Evolutionary conservation across 495 filamentous ascomycete genomes (phyloP).

Genomic region (Trichoderma parareesei): DNA sequence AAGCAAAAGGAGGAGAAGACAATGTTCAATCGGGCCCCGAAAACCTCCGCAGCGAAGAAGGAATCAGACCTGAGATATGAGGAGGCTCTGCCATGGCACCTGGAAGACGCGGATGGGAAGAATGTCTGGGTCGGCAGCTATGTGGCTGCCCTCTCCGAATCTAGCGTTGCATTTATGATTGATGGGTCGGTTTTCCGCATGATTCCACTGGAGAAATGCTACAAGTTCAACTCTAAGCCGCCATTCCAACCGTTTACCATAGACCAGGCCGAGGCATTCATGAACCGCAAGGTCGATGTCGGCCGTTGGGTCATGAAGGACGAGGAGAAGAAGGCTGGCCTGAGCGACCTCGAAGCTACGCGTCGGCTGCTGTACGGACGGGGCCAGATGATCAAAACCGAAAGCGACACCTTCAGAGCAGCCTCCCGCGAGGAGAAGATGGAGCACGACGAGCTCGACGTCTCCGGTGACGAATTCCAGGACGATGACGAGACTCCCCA

Average conservation of each 20-base stretch:
- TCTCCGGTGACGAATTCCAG: conserved; percentile 42
- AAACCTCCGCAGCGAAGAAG: conserved; percentile 67
- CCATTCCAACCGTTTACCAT: conserved; percentile 72
- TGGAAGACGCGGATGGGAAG: conserved; percentile 92
- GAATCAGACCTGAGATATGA: conserved; percentile 79
- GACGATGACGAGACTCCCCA: conserved; percentile 81
- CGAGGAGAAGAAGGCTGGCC: conserved; percentile 41
- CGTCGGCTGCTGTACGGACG: conserved; percentile 35
- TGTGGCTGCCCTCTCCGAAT: conserved; percentile 72
- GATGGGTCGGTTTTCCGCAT: conserved; percentile 65
- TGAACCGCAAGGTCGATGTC: conserved; percentile 64
- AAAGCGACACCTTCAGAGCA: conserved; percentile 43
- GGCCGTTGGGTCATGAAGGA: conserved; percentile 73
- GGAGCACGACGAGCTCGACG: conserved; percentile 52
- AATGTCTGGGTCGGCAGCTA: conserved; percentile 90
- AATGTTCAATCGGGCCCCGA: conserved; percentile 38
- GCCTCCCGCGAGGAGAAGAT: conserved; percentile 42
- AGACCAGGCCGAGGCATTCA: conserved; percentile 76
- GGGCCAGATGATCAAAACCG: conserved; percentile 37
- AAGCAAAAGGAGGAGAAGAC: conserved; percentile 69
- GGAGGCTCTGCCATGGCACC: conserved; percentile 89
- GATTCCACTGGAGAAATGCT: conserved; percentile 90
- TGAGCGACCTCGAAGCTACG: conserved; percentile 43
- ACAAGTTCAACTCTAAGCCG: conserved; percentile 78
- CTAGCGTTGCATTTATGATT: conserved; percentile 63